A percentile compares a stretch with the other conserved stretches of the same genome.
Conservation (phyloP, 441 rosid species). For the Oxalis stricta region DNA sequence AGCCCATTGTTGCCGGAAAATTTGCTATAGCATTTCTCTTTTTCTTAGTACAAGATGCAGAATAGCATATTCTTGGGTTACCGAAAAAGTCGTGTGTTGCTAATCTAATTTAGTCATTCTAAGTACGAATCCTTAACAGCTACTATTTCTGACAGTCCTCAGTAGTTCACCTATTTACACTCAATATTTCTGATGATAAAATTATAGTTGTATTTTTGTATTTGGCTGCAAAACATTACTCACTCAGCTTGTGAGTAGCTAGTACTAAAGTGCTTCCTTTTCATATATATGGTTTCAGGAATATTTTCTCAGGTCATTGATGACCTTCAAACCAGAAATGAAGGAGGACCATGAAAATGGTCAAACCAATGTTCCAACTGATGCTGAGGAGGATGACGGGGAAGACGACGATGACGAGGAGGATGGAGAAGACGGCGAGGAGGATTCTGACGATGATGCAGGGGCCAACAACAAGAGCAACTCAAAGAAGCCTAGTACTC, state of each 20-base stretch:
- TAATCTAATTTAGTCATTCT: too few relatives aligned
- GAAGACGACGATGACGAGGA: constrained; percentile 25
- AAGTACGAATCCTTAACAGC: too few relatives aligned
- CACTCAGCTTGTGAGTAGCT: not conserved
- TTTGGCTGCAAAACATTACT: not conserved
- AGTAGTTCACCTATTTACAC: too few relatives aligned
- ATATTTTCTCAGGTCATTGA: not conserved
- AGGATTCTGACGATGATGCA: constrained; percentile 37
- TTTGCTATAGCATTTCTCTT: too few relatives aligned
- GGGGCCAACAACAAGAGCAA: constrained; percentile 24
- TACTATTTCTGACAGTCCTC: too few relatives aligned
- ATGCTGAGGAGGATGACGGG: constrained; percentile 38
- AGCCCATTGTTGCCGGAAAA: too few relatives aligned
- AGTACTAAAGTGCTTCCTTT: not conserved
- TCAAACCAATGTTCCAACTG: constrained; percentile 23
- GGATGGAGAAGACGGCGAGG: constrained; percentile 42
- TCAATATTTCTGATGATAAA: too few relatives aligned
- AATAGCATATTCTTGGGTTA: too few relatives aligned
- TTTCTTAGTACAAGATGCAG: too few relatives aligned
- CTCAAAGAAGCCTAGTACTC: constrained; percentile 29
- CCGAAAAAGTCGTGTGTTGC: too few relatives aligned
- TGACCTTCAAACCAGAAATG: constrained; percentile 13
- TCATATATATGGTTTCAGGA: constrained; percentile 13
- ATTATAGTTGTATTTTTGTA: not conserved
- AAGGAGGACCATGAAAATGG: constrained; percentile 14